These are phyloP conservation scores for Pichia sp. DNA, from an alignment of 1,139 yeast species.

Conservation along the genomic window DNA sequence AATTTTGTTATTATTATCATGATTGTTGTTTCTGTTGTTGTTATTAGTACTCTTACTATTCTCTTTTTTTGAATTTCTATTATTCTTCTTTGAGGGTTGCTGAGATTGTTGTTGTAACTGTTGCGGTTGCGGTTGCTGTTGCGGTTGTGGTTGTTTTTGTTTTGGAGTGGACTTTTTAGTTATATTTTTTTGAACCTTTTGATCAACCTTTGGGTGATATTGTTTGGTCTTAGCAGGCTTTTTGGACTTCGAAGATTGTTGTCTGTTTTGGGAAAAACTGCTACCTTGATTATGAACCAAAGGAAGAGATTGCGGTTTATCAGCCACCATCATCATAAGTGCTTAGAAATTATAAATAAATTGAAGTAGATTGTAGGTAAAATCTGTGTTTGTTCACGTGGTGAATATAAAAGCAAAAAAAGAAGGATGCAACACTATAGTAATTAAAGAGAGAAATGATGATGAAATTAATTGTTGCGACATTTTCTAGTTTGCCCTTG, in stretches of 20 bases:
- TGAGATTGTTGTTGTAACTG: background rate
- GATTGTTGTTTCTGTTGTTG: background rate
- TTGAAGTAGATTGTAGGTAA: background rate
- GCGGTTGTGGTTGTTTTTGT: background rate
- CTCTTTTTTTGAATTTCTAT: background rate
- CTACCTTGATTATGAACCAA: background rate
- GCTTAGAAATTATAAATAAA: background rate
- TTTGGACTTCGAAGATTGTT: background rate
- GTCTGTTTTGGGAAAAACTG: background rate
- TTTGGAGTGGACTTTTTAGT: background rate
- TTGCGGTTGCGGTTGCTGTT: background rate
- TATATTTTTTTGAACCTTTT: background rate
- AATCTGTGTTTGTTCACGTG: background rate
- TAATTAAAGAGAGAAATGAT: background rate
- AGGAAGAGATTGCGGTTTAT: slow-evolving; percentile 8
- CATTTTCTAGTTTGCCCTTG: background rate
- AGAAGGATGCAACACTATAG: background rate
- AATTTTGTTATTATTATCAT: slow-evolving; percentile 3
- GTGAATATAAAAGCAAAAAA: background rate
- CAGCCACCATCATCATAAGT: slow-evolving; percentile 11
- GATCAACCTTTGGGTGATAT: background rate
- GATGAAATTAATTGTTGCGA: background rate
- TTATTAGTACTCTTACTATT: background rate
- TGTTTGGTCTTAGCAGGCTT: background rate
- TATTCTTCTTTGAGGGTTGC: background rate